These are phyloP conservation scores for Astrothelium macrocarpum DNA, from an alignment of 495 filamentous ascomycete species.

Conservation along the genomic window DNA sequence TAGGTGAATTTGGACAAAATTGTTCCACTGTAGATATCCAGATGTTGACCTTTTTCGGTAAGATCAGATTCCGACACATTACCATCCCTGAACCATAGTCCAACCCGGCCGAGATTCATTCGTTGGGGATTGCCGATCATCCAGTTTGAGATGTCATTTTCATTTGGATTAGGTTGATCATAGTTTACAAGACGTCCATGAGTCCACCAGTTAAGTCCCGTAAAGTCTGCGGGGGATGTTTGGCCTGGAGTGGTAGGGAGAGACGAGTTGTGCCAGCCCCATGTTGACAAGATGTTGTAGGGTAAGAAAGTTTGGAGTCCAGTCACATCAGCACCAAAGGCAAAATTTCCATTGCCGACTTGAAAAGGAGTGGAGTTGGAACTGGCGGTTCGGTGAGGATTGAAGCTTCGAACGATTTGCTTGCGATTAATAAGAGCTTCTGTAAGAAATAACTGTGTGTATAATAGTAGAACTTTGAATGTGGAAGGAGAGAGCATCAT, in stretches of 20 bases:
- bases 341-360: constrained; percentile 47
- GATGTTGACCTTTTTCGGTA: constrained; percentile 25
- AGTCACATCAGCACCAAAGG: constrained; percentile 45
- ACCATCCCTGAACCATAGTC: constrained; percentile 35
- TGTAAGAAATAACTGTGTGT: background rate
- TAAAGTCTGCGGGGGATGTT: constrained; percentile 25
- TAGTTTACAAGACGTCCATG: constrained; percentile 46
- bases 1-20: constrained; percentile 39
- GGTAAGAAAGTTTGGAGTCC: constrained; percentile 32
- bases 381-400: constrained; percentile 17
- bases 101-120: constrained; percentile 40
- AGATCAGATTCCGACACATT: constrained; percentile 33
- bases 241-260: constrained; percentile 35
- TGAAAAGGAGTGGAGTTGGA: constrained; percentile 38
- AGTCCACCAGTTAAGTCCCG: constrained; percentile 43
- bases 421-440: background rate
- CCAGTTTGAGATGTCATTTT: constrained; percentile 45
- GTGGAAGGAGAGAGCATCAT: background rate
- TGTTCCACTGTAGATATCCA: constrained; percentile 42
- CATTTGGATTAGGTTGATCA: constrained; percentile 41
- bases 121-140: constrained; percentile 45
- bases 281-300: constrained; percentile 34
- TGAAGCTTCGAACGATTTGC: constrained; percentile 18
- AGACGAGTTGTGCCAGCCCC: constrained; percentile 51
- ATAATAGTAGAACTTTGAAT: background rate